Conservation (phyloP, 78 protist genomes). For the Trichosphaerium sp. region DNA sequence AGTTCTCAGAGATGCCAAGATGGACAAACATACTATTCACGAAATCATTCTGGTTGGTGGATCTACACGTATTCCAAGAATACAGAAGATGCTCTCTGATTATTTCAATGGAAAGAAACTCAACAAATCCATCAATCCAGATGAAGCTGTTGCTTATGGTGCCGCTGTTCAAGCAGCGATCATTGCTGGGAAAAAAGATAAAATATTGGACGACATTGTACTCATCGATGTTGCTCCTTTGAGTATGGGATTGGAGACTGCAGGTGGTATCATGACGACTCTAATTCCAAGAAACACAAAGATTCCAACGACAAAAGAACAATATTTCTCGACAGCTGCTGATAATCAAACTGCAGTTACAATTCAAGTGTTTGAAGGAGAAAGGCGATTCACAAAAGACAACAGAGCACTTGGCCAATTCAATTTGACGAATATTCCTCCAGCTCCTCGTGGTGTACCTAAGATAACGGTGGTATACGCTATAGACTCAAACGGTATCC, state of each 20-base stretch:
- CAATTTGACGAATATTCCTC: slow-evolving; percentile 87
- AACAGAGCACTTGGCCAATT: slow-evolving; percentile 89
- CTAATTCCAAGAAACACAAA: slow-evolving; percentile 95
- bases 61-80: slow-evolving; percentile 87
- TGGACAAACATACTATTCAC: slow-evolving; percentile 65
- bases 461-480: slow-evolving; percentile 84
- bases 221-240: slow-evolving; percentile 96
- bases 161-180: slow-evolving; percentile 74
- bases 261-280: slow-evolving; percentile 97
- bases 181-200: neutral
- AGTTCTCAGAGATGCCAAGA: slow-evolving; percentile 71
- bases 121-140: slow-evolving; percentile 80
- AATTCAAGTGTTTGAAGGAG: slow-evolving; percentile 89
- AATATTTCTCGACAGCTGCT: slow-evolving; percentile 89
- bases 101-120: slow-evolving; percentile 83
- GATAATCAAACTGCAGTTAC: slow-evolving; percentile 90
- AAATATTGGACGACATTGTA: slow-evolving; percentile 37
- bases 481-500: slow-evolving; percentile 78
- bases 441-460: slow-evolving; percentile 93
- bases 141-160: slow-evolving; percentile 83
- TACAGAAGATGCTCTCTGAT: slow-evolving; percentile 73
- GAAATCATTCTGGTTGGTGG: slow-evolving; percentile 92
- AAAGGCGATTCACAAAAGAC: slow-evolving; percentile 84
- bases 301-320: slow-evolving; percentile 91
- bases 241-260: slow-evolving; percentile 98